A percentile compares a stretch with the other conserved stretches of the same genome.
These are phyloP conservation scores for Huntiella savannae DNA, from an alignment of 2,329 filamentous ascomycete genomes.

Conservation along the genomic window DNA sequence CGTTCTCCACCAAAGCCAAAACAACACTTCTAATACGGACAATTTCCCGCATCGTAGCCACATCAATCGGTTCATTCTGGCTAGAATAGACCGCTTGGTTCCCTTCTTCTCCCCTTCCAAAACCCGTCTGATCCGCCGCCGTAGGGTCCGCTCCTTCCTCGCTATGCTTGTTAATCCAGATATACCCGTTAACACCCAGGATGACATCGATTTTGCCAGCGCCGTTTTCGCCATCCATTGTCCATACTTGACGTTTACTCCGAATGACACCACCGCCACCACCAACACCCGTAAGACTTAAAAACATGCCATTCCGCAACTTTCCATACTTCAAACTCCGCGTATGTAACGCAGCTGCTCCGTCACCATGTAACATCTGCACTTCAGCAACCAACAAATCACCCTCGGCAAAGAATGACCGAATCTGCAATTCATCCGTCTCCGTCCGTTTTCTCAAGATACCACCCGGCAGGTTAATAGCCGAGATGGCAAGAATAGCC, in stretches of 20 bases:
- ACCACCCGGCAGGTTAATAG: conserved; percentile 87
- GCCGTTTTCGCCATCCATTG: conserved; percentile 39
- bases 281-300: conserved; percentile 62
- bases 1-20: conserved; percentile 61
- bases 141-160: conserved; percentile 35
- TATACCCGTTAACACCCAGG: conserved; percentile 88
- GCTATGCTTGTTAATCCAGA: conserved; percentile 80
- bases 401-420: conserved; percentile 91
- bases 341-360: conserved; percentile 73
- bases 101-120: conserved; percentile 75
- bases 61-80: conserved; percentile 72
- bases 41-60: conserved; percentile 71
- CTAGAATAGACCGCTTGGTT: conserved; percentile 79
- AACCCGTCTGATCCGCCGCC: conserved; percentile 40
- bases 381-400: conserved; percentile 91
- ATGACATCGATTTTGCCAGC: conserved; percentile 62
- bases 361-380: conserved; percentile 72
- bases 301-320: conserved; percentile 78
- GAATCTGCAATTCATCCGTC: conserved; percentile 91
- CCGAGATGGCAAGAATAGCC: conserved; percentile 64
- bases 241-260: conserved; percentile 73
- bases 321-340: conserved; percentile 87
- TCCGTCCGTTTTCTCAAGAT: conserved; percentile 81
- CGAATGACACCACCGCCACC: conserved; percentile 76
- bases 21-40: conserved; percentile 67